Base-by-base conservation (phyloP, 176 grass and related monocot species). In the Saccharum spontaneum region DNA sequence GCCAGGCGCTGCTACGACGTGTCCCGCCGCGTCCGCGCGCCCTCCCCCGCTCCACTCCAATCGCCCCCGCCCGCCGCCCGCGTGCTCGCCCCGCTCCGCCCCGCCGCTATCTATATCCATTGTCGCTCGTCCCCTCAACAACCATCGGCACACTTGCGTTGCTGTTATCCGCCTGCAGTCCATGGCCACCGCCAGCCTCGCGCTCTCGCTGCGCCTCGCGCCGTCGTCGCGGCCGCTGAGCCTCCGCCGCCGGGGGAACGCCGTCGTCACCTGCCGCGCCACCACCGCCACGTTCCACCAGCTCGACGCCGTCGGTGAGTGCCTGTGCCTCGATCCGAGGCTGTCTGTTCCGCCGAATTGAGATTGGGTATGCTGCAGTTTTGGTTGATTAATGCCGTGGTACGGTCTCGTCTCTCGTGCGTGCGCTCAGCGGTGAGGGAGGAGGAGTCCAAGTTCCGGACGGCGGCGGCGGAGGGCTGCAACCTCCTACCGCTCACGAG, bases 401-500 rank as follows among this genome's bases (percentile, higher is more conserved):
- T 20, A 54, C 50, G 5, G 67, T 30, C 10, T 50, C 55, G 22
- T 71, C 12, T 60, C 16, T 52, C 16, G 49, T 20, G 50, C 4
- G 62, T 15, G 45, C 45, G 45, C 45, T 4, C 75, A 97, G 91
- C 60, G 36, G 89, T 86, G 75, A 90, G 72, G 67, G 93, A 91
- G 63, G 93, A 98, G 89, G 66, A 79, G 65, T 78, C 76, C 0
- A 75, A 15, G 38, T 98, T 98, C 65, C 82, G 62, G 75, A 23
- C 37, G 73, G 89, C 80, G 8, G 85, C 91, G 38, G 92, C 73
- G 77, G 80, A 79, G 55, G 95, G 93, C 0, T 26, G 49, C 79
- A 93, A 93, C 76, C 60, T 98, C 38, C 77, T 98, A 70, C 91
- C 95, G 6, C 82, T 98, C 64, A 73, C 83, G 76, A 87, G 89